phyloP scores from a whole-genome alignment of 140 eudicot species.

The Senecio squalidus region DNA sequence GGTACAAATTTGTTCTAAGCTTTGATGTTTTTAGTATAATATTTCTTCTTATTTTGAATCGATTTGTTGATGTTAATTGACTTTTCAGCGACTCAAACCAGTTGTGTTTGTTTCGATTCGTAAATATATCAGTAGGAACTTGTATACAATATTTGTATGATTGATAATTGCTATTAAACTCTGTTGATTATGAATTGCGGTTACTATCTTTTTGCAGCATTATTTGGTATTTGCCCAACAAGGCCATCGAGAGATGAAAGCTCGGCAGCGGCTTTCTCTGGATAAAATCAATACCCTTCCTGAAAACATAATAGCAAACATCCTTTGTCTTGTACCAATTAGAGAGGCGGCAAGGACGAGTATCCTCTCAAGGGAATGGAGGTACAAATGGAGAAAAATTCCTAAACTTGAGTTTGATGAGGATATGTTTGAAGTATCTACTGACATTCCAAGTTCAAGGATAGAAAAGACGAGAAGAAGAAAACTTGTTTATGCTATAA shows the following conservation, averaged over 20 bases:
- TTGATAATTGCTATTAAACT: neutral
- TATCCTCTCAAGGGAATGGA: constrained; percentile 2
- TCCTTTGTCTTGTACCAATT: neutral
- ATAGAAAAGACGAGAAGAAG: neutral
- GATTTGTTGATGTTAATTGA: no score
- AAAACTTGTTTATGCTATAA: constrained; percentile 8
- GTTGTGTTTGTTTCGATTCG: no score
- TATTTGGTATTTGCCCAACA: neutral
- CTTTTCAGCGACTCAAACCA: no score
- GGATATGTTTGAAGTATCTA: neutral
- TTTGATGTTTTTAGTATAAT: no score
- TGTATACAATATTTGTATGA: no score
- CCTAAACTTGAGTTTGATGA: constrained; percentile 2
- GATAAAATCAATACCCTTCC: neutral
- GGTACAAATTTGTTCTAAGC: no score
- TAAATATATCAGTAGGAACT: no score
- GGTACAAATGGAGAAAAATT: neutral
- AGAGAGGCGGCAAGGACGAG: constrained; percentile 11
- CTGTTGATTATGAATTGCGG: neutral
- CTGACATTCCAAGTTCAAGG: no score
- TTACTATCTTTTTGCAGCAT: neutral
- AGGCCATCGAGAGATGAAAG: neutral
- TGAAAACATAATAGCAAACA: neutral
- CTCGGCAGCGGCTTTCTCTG: neutral
- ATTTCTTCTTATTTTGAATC: no score